Evolutionary conservation across 345 rosid genomes (phyloP).

Genomic region (Corchorus olitorius): DNA sequence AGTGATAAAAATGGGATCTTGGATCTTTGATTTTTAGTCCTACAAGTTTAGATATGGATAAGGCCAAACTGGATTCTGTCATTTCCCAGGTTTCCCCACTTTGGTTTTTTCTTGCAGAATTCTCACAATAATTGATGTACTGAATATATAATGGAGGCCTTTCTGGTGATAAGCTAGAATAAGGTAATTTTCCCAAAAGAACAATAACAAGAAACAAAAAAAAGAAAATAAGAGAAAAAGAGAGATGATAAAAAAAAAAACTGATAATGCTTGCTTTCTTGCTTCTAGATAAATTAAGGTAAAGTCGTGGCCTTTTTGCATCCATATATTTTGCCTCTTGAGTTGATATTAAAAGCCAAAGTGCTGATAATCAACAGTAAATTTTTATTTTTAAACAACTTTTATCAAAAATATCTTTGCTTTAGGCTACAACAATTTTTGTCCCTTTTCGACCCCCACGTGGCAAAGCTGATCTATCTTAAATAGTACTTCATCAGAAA

Average conservation of each 20-base stretch:
- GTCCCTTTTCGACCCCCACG: not conserved
- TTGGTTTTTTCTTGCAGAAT: not conserved
- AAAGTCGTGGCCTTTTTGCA: not conserved
- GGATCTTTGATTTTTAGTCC: too few relatives aligned
- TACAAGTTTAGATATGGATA: too few relatives aligned
- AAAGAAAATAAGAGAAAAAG: not conserved
- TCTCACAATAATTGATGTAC: not conserved
- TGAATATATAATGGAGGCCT: not conserved
- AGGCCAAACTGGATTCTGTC: not conserved
- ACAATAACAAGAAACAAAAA: too few relatives aligned
- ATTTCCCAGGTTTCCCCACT: not conserved
- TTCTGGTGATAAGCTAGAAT: too few relatives aligned
- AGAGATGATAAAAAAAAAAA: not conserved
- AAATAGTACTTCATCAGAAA: too few relatives aligned
- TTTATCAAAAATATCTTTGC: too few relatives aligned
- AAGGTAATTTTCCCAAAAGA: not conserved
- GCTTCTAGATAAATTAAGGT: not conserved
- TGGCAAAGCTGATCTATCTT: too few relatives aligned
- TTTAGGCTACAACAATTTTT: not conserved
- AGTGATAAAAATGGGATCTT: too few relatives aligned
- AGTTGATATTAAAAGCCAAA: not conserved
- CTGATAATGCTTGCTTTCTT: not conserved
- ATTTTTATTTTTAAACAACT: too few relatives aligned
- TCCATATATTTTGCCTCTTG: not conserved
- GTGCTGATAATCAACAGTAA: too few relatives aligned